phyloP scores from a whole-genome alignment of 148 eudicot genomes.

The Linanthus parryae region DNA sequence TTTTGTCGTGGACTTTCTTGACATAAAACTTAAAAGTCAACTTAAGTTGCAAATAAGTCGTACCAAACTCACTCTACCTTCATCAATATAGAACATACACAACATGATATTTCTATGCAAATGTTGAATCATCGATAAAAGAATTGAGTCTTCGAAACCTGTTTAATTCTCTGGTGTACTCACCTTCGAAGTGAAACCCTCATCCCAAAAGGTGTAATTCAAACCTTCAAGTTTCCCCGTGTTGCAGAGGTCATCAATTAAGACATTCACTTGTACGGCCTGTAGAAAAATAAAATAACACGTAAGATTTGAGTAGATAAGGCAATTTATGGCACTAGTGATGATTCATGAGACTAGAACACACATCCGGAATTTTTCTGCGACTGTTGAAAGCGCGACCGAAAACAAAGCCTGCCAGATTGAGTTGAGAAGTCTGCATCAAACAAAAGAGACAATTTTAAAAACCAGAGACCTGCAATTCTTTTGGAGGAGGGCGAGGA shows the following conservation, averaged over 20 bases:
- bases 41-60: too few relatives aligned
- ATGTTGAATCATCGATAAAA: too few relatives aligned
- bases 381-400: constrained; percentile 61
- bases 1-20: too few relatives aligned
- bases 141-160: too few relatives aligned
- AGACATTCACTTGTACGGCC: constrained; percentile 62
- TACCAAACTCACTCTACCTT: too few relatives aligned
- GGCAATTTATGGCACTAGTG: not conserved
- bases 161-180: constrained; percentile 7
- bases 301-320: not conserved
- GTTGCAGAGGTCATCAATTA: constrained; percentile 65
- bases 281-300: constrained; percentile 18
- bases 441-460: not conserved
- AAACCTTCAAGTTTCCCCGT: constrained; percentile 73
- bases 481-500: not conserved
- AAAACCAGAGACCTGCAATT: not conserved
- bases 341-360: constrained; percentile 13
- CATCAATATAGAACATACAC: too few relatives aligned
- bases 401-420: constrained; percentile 54
- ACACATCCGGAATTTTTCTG: constrained; percentile 38
- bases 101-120: too few relatives aligned
- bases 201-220: constrained; percentile 78
- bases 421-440: constrained; percentile 55
- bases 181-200: constrained; percentile 84
- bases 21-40: too few relatives aligned